Evolutionary conservation across 2,329 filamentous ascomycete genomes (phyloP), one percentile per base, ranked within the genome.

Genomic region (Albifimbria verrucaria): DNA sequence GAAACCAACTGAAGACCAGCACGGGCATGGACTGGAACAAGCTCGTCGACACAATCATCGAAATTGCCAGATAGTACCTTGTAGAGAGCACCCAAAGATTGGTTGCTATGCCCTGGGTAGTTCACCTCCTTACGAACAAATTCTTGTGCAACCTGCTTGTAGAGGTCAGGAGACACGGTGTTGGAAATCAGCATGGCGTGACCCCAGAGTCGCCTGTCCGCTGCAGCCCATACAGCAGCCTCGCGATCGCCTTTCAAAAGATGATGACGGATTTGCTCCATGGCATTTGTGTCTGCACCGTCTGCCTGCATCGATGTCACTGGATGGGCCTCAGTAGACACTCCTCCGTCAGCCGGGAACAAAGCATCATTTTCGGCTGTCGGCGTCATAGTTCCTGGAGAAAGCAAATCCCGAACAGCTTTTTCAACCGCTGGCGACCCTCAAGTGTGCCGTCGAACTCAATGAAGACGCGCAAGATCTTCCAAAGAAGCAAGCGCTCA

Each of bases 71-170:
- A 94, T 55, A 99, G 87, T 1, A 97, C 86, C 65, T 96, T 91
- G 69, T 99, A 99, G 3, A 99, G 74, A 0, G 93, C 91, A 25
- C 93, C 92, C 45, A 99, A 78, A 2, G 93, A 90, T 69, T 97
- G 89, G 50, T 92, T 92, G 61, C 88, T 90, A 51, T 87, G 85
- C 2, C 89, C 86, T 3, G 87, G 77, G 50, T 87, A 87, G 67
- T 94, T 95, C 52, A 99, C 90, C 68, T 99, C 94, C 64, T 95
- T 92, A 60, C 92, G 88, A 18, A 99, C 88, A 64, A 99, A 99
- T 64, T 99, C 94, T 64, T 96, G 92, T 1, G 92, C 85, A 23
- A 99, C 92, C 66, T 95, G 90, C 68, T 92, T 95, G 82, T 95
- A 97, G 2, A 95, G 77, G 21, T 90, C 89, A 47, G 89, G 77